Base-by-base conservation (phyloP, 768 basidiomycete species). In the Solioccasus polychromus region DNA sequence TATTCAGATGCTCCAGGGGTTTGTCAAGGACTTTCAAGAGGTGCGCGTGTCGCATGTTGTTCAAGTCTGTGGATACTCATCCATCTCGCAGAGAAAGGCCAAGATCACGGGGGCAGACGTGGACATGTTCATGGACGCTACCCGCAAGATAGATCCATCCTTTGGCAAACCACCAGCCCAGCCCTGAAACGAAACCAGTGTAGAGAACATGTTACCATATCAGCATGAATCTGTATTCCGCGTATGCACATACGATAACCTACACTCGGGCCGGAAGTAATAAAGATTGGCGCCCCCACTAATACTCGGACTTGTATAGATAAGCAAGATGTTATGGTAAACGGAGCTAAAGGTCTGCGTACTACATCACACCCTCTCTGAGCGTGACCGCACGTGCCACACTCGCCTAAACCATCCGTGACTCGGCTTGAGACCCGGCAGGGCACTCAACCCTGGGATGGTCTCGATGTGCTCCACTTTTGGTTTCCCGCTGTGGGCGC, bases 21-120 rank as follows among this genome's bases (percentile, higher is more conserved):
- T 96, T 44, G 88, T 97, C 25, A 78, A 76, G 37, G 77, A 75
- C 2, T 98, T 98, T 74, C 96, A 98, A 70, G 86, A 78, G 60
- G 85, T 86, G 50, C 25, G 73, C 48, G 15, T 17, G 5, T 10
- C 9, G n/a, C 30, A 31, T 31, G 30, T 8, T 31, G 5, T n/a
- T 48, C 34, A 15, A 44, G 23, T 39, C 35, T 24, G 8, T 15
- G 5, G 32, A 32, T 40, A 23, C 28, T 49, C 28, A 61, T 30
- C 17, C 40, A 49, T 51, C 25, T 26, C 38, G 18, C 59, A 97
- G 93, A 82, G 85, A 50, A 82, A 83, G 66, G 78, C 85, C 6
- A 82, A 78, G 48, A 74, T 98, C 24, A 88, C 91, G 0, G 92
- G 94, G 8, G 88, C 85, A 2, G 73, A 79, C 8, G 70, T 95